Base-by-base conservation (phyloP, 2,329 filamentous ascomycete species). In the Aspergillus versicolor region DNA sequence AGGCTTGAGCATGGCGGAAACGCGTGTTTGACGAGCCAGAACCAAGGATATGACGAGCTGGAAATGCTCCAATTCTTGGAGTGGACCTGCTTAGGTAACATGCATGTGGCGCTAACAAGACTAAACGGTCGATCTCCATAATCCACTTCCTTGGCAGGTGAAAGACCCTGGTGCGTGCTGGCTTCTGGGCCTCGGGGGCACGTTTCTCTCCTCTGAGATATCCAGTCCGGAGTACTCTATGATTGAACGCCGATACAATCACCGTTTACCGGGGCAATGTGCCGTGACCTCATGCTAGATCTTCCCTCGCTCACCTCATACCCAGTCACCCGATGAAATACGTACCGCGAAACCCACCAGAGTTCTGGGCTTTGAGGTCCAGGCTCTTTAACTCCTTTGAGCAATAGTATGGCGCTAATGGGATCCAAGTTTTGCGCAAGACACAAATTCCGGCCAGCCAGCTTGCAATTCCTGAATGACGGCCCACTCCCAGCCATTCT, bases 121-220 rank as follows among this genome's bases (percentile, higher is more conserved):
- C 52, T 59, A 57, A 57, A 53, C 57, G 40, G 59, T 57, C 57
- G 59, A 61, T 61, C 59, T 57, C 27, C 40, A 30, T 30, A 46
- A 24, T 44, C 19, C 43, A 15, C 47, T 32, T 38, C 11, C 47
- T 50, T 56, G 46, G 54, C 48, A 30, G 19, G 15, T n/a, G 34
- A 34, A 37, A 55, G 54, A 56, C 57, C 57, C 57, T 56, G 53
- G 19, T 44, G 9, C n/a, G 19, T 40, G 9, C n/a, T 42, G n/a
- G 9, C 40, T 19, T 42, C 40, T 41, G 15, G n/a, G 5, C 4
- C 15, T 27, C 24, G 24, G 24, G 24, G 24, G 9, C 7, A 9
- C 24, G 27, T 30, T 30, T 30, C 27, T 30, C 11, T 11, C 27
- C 27, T 30, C 3, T 30, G 9, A 30, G 8, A 30, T 11, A 30